Percentiles rank a stretch among this genome's conserved stretches.
These are phyloP conservation scores for Penicillium maclennaniae DNA, from an alignment of 495 filamentous ascomycete genomes.

Conservation along the genomic window DNA sequence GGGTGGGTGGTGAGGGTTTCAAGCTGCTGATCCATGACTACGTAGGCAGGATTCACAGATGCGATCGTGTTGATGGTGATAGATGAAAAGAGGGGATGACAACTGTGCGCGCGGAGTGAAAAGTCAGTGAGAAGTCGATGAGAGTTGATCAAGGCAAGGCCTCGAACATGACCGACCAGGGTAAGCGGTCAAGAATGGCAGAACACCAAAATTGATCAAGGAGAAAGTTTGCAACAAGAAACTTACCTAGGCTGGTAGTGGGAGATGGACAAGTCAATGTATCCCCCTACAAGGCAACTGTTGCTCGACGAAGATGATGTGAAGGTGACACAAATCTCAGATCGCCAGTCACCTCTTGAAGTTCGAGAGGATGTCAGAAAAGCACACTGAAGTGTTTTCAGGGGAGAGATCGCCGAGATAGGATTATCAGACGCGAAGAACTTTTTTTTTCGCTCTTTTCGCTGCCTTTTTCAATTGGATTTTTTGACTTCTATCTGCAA, in stretches of 20 bases:
- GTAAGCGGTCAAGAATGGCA: slow-evolving; percentile 12
- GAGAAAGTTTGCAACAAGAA: background rate
- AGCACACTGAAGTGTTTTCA: slow-evolving; percentile 48
- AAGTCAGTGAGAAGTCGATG: background rate
- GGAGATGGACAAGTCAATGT: slow-evolving; percentile 99
- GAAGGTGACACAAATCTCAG: slow-evolving; percentile 12
- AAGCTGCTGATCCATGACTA: slow-evolving; percentile 51
- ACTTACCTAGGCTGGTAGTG: slow-evolving; percentile 61
- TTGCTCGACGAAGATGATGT: slow-evolving; percentile 8
- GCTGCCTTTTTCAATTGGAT: slow-evolving; percentile 10
- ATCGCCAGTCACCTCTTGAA: slow-evolving; percentile 6
- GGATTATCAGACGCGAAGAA: slow-evolving; percentile 19
- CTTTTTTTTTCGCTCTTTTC: slow-evolving; percentile 21
- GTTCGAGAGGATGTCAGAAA: slow-evolving; percentile 27
- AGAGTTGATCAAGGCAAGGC: background rate
- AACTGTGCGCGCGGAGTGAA: background rate
- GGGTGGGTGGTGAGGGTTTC: slow-evolving; percentile 88
- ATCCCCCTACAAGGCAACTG: slow-evolving; percentile 61
- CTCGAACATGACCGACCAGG: background rate
- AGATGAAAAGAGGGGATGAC: slow-evolving; percentile 9
- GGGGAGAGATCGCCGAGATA: slow-evolving; percentile 17
- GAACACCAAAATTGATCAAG: background rate
- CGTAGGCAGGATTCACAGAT: slow-evolving; percentile 1
- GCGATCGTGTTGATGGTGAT: slow-evolving; percentile 16
- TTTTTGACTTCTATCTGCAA: slow-evolving; percentile 38